Conservation (phyloP, 140 eudicot species). For the Bidens hawaiensis region DNA sequence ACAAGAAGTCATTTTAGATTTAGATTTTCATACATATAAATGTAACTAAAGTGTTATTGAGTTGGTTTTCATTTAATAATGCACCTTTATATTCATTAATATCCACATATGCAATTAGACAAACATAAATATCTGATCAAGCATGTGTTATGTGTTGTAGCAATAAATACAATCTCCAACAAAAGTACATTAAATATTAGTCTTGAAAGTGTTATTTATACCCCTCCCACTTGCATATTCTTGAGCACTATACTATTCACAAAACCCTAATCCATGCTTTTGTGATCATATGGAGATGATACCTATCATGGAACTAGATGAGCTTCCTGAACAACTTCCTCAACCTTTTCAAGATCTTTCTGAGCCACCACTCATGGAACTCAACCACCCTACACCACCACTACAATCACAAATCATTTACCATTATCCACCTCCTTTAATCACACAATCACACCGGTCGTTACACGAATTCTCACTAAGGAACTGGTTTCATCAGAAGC, state of each 20-base stretch:
- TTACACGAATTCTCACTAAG: constrained; percentile 20
- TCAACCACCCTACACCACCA: constrained; percentile 34
- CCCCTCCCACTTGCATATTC: constrained; percentile 37
- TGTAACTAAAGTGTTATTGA: background rate
- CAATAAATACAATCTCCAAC: constrained; percentile 17
- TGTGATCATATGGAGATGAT: constrained; percentile 27
- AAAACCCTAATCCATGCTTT: constrained; percentile 10
- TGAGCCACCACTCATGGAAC: constrained; percentile 34
- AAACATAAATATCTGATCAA: background rate
- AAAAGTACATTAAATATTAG: constrained; percentile 14
- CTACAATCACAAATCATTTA: constrained; percentile 7
- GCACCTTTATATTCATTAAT: background rate
- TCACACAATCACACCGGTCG: constrained; percentile 14
- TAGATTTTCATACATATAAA: too few species aligned
- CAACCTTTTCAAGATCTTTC: constrained; percentile 24
- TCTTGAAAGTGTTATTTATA: constrained; percentile 21
- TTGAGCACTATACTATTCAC: constrained; percentile 22
- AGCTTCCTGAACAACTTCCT: constrained; percentile 36
- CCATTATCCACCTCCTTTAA: constrained; percentile 1
- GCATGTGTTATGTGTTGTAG: constrained; percentile 10
- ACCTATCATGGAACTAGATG: constrained; percentile 32
- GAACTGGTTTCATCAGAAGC: constrained; percentile 29
- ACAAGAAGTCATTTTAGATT: too few species aligned
- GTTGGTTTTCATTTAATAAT: background rate
- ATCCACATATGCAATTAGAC: background rate